A percentile compares a stretch with the other conserved stretches of the same genome.
These are phyloP conservation scores for Pelargonium nanum DNA, from an alignment of 345 rosid genomes.

Conservation along the genomic window DNA sequence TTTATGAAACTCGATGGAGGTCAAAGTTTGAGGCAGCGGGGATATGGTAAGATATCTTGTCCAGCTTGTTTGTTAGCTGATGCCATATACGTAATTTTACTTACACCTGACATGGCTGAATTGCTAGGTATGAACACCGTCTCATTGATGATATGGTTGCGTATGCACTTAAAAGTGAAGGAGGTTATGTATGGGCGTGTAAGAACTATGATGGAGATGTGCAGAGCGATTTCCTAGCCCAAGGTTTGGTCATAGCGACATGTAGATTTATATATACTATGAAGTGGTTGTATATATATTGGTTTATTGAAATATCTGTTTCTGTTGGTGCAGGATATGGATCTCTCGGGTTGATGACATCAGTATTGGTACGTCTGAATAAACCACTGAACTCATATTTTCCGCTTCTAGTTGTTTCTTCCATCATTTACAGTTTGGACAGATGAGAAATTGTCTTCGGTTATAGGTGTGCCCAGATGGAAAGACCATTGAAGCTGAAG, in stretches of 20 bases:
- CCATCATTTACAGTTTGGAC: not conserved
- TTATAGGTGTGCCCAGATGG: constrained; percentile 94
- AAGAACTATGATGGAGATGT: constrained; percentile 99
- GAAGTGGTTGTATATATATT: no score
- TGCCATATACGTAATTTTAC: not conserved
- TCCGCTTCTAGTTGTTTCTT: not conserved
- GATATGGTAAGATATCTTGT: constrained; percentile 50
- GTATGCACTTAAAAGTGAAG: constrained; percentile 90
- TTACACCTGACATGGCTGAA: constrained; percentile 16
- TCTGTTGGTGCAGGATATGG: constrained; percentile 58
- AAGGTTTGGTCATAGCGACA: constrained; percentile 66
- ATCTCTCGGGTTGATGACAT: constrained; percentile 98
- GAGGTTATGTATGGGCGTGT: constrained; percentile 99
- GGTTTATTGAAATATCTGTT: no score
- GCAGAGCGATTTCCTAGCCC: constrained; percentile 96
- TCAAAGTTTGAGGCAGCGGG: constrained; percentile 91
- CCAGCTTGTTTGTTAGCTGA: not conserved
- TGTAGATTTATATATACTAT: no score
- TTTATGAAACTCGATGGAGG: constrained; percentile 87
- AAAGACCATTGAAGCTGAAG: constrained; percentile 96
- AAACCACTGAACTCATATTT: not conserved
- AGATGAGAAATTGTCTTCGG: not conserved
- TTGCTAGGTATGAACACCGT: constrained; percentile 94
- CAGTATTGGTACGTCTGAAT: constrained; percentile 87
- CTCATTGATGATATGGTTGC: constrained; percentile 99